Evolutionary conservation across 2,329 filamentous ascomycete species (phyloP), one percentile per base, ranked within the genome.

Genomic region (Fusarium avenaceum): DNA sequence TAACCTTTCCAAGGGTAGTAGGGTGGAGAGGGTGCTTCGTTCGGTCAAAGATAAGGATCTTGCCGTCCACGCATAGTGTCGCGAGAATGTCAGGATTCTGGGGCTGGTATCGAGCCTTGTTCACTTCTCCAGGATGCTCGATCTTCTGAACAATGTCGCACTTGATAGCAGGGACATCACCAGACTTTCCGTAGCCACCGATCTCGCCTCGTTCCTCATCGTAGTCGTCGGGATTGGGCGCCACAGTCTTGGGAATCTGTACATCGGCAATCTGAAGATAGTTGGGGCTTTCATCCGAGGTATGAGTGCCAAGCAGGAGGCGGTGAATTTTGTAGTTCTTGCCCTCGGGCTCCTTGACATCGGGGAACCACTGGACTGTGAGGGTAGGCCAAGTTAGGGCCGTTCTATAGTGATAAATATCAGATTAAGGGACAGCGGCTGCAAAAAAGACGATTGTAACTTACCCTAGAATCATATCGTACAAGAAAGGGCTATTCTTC

Each of bases 401-500:
- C 69, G 93, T 97, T 75, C 94, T 69, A 46, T 11, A 51, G n/a
- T 28, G 38, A 43, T 39, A 14, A 61, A 56, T 20, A 42, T 47
- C 40, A 69, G 51, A 39, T 24, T 53, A 19, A 52, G 51, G 33
- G 24, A 44, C 35, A 24, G 52, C 40, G 39, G 20, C 15, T 14
- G 26, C 11, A 14, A 44, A 2, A 2, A 53, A 49, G 43, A 24
- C 35, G 33, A 4, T n/a, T 56, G n/a, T 42, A 14, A 47, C 63
- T 70, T 80, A 90, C 89, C 90, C 94, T 68, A 98, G 86, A 70
- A 99, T 96, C 89, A 97, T 93, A 79, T 99, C 96, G 80, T 99
- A 99, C 74, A 99, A 91, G 77, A 98, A 98, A 5, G 96, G 94
- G 70, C 92, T 93, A 81, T 99, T 99, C 85, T 99, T 99, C 86